A percentile compares a stretch with the other conserved stretches of the same genome.
phyloP scores from a whole-genome alignment of 108 stramenopile genomes.

The Skeletonema grethae region DNA sequence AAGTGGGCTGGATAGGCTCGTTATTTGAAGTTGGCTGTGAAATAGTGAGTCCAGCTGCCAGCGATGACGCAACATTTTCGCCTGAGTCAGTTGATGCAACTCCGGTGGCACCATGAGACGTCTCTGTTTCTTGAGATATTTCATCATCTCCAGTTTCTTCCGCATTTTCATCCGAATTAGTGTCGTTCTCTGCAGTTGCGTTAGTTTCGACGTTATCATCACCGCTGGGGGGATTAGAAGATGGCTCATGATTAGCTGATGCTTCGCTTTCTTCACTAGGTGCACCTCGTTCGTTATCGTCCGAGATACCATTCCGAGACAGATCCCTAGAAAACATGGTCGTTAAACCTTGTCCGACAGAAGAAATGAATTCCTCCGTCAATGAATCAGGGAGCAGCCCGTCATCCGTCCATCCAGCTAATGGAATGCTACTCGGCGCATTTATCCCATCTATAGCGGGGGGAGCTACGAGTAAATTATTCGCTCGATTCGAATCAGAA shows the following conservation, averaged over 20 bases:
- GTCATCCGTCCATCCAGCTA: constrained; percentile 81
- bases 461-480: constrained; percentile 6
- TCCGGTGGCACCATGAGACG: neutral
- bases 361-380: constrained; percentile 60
- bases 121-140: neutral
- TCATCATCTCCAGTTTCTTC: constrained; percentile 1
- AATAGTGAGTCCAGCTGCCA: constrained; percentile 59
- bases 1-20: neutral
- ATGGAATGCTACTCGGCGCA: constrained; percentile 5
- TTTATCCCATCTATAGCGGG: neutral
- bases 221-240: neutral
- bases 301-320: neutral
- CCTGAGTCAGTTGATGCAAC: constrained; percentile 20
- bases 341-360: constrained; percentile 67
- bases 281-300: neutral
- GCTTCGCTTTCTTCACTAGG: constrained; percentile 2
- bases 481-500: constrained; percentile 44
- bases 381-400: constrained; percentile 68
- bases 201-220: constrained; percentile 4
- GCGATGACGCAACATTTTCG: constrained; percentile 50
- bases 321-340: constrained; percentile 1
- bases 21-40: constrained; percentile 35
- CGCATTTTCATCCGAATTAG: constrained; percentile 2
- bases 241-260: neutral
- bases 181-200: neutral